A percentile compares a stretch with the other conserved stretches of the same genome.
Evolutionary conservation across 305 asterid species (phyloP).

Genomic region (Striga hermonthica): DNA sequence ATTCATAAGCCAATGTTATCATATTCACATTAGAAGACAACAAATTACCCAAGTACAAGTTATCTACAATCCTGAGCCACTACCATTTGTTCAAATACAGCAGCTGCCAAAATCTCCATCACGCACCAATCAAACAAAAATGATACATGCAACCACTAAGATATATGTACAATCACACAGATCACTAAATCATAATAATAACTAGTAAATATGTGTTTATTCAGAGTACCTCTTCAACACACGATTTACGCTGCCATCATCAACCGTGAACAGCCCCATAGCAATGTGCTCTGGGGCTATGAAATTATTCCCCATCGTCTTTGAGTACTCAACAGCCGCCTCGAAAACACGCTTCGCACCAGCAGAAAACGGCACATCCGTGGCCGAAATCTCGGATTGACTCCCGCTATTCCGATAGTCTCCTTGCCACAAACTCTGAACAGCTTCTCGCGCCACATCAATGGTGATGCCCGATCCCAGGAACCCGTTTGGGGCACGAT

Average conservation of each 20-base stretch:
- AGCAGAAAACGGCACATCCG: conserved; percentile 72
- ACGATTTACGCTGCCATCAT: conserved; percentile 80
- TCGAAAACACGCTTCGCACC: conserved; percentile 77
- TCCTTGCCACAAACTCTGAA: conserved; percentile 61
- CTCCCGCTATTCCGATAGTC: conserved; percentile 34
- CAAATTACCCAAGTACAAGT: neutral
- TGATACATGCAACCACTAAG: conserved; percentile 22
- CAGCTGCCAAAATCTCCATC: neutral
- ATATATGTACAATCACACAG: neutral
- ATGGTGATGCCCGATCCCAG: conserved; percentile 72
- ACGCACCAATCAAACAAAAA: conserved; percentile 20
- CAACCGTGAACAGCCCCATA: conserved; percentile 81
- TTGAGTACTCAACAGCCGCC: conserved; percentile 94
- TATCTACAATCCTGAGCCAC: neutral
- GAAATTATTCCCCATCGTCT: conserved; percentile 77
- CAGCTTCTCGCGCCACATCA: conserved; percentile 74
- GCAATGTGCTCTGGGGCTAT: conserved; percentile 95
- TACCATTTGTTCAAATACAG: conserved; percentile 1
- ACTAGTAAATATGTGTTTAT: neutral
- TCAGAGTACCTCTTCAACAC: conserved; percentile 68
- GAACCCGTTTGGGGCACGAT: conserved; percentile 71
- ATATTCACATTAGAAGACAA: conserved; percentile 14
- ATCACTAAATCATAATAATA: neutral
- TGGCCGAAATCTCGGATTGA: conserved; percentile 53
- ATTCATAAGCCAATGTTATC: conserved; percentile 8